Evolutionary conservation across 768 basidiomycete genomes (phyloP).

Genomic region (Sporobolomyces roseus): DNA sequence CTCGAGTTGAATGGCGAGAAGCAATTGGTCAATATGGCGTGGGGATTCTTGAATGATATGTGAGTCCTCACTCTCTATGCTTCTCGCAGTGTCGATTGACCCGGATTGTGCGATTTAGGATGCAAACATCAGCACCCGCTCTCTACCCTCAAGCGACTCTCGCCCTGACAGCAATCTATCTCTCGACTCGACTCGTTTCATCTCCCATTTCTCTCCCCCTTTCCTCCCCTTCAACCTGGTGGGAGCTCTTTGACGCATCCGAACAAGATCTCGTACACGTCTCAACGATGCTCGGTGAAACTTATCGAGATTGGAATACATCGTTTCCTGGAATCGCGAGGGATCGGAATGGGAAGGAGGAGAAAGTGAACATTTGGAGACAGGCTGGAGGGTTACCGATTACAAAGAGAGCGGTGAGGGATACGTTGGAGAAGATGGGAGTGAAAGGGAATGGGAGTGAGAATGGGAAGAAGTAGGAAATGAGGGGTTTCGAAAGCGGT

Average conservation of each 20-base stretch:
- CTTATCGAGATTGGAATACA: conserved; percentile 40
- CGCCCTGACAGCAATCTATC: conserved; percentile 81
- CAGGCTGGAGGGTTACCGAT: conserved; percentile 21
- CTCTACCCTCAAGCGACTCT: conserved; percentile 84
- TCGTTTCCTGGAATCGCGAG: background rate
- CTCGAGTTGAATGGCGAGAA: conserved; percentile 74
- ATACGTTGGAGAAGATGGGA: conserved; percentile 12
- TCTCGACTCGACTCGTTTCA: conserved; percentile 67
- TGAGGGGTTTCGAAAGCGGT: too few relatives aligned
- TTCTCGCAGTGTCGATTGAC: background rate
- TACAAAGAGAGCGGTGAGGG: conserved; percentile 32
- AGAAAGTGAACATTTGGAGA: conserved; percentile 32
- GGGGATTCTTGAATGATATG: conserved; percentile 97
- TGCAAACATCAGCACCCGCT: conserved; percentile 90
- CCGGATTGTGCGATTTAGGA: conserved; percentile 53
- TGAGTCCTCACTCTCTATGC: conserved; percentile 53
- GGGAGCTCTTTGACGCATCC: conserved; percentile 81
- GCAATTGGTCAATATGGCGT: conserved; percentile 70
- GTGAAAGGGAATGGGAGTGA: background rate
- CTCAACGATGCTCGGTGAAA: conserved; percentile 24
- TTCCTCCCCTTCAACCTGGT: conserved; percentile 73
- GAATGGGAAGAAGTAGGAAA: background rate
- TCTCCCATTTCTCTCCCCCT: conserved; percentile 65
- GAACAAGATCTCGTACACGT: conserved; percentile 40
- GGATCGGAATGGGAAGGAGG: background rate